Conservation (phyloP, 2,329 filamentous ascomycete species). For the Ramularia endophylla region DNA sequence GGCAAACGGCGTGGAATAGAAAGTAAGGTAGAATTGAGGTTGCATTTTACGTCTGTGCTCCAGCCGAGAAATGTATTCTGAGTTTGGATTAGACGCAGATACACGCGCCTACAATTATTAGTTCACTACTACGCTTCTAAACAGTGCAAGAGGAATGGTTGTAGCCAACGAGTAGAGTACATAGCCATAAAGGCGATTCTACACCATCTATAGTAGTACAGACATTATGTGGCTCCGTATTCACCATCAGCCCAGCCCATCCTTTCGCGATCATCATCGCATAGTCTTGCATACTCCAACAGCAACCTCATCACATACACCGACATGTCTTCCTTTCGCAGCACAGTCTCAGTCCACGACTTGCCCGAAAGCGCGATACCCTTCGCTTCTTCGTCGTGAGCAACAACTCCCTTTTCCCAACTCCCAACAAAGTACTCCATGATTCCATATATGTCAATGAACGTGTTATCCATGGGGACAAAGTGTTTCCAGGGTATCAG, state of each 20-base stretch:
- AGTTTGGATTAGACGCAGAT: no score
- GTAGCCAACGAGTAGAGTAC: no score
- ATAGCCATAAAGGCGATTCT: no score
- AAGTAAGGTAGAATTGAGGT: no score
- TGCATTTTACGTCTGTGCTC: no score
- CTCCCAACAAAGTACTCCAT: slow-evolving; percentile 52
- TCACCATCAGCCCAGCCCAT: slow-evolving; percentile 33
- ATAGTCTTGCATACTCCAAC: slow-evolving; percentile 40
- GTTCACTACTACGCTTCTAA: no score
- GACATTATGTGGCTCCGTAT: no score
- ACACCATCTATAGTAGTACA: no score
- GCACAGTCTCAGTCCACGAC: slow-evolving; percentile 61
- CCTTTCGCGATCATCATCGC: slow-evolving; percentile 36
- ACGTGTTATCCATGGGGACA: slow-evolving; percentile 28
- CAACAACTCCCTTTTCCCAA: slow-evolving; percentile 23
- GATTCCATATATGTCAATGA: slow-evolving; percentile 24
- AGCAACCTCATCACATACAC: slow-evolving; percentile 60
- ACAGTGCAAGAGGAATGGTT: no score
- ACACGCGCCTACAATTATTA: no score
- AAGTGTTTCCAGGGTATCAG: slow-evolving; percentile 34
- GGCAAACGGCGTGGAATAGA: no score
- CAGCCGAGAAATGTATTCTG: no score
- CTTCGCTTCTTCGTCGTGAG: slow-evolving; percentile 52
- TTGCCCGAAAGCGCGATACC: slow-evolving; percentile 61
- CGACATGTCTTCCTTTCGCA: slow-evolving; percentile 67